Base-by-base conservation (phyloP, 768 basidiomycete species). In the Lepiota venenata region DNA sequence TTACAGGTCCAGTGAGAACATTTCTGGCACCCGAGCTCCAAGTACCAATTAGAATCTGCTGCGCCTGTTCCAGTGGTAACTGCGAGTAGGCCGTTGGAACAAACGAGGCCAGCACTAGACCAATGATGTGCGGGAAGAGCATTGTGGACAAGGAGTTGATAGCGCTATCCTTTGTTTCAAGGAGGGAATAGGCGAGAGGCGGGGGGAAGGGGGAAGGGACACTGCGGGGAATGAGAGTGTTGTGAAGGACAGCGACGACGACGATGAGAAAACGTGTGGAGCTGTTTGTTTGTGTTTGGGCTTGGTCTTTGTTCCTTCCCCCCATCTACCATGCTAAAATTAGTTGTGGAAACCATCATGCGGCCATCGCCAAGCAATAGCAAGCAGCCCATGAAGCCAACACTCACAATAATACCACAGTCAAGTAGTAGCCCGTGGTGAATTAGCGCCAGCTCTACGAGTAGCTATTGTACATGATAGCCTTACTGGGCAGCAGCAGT, bases 21-120 rank as follows among this genome's bases (percentile, higher is more conserved):
- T 78, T 74, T 60, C 79, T 76, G 62, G 82, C 84, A 16, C 92
- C 92, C 36, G 91, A 86, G 46, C 79, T 79, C 96, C 96, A 98
- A 10, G 93, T 94, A 0, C 96, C 96, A 27, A 64, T 58, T 47
- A 98, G 37, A 8, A 29, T 41, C 21, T 41, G 38, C 29, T 20
- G 10, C 21, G 53, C 53, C 53, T 40, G 25, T 2, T 45, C 46
- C 16, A 21, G 18, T 16, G 43, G 21, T 39, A 47, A 20, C 29
- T 55, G 53, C 14, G 53, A 55, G 39, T 41, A 41, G 40, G 48
- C 46, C 20, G 46, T 56, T 48, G 69, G 64, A 44, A 71, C 69
- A 29, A 76, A 58, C 43, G 68, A 70, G 58, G 71, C 73, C 55
- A 77, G 65, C 58, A 73, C 64, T 50, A 76, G 64, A 42, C 70